These are phyloP conservation scores for Sugiyamaella paludigena DNA, from an alignment of 1,139 yeast species.

Conservation along the genomic window DNA sequence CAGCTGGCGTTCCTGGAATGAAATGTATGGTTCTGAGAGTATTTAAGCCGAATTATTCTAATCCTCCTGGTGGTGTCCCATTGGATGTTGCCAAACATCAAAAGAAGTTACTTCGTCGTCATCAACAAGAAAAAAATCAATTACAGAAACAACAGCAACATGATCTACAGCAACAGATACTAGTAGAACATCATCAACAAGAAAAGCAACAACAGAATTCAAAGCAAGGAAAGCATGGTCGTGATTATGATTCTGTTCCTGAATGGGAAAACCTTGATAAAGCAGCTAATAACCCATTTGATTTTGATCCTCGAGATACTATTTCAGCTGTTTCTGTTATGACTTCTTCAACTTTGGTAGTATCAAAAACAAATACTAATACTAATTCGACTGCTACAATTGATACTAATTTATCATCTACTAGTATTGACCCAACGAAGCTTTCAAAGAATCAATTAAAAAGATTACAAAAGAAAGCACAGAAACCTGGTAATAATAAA, in stretches of 20 bases:
- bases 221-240: background rate
- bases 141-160: background rate
- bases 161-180: too few relatives aligned
- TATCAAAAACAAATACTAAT: constrained; percentile 1
- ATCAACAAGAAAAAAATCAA: background rate
- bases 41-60: constrained; percentile 22
- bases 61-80: background rate
- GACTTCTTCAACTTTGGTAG: background rate
- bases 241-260: constrained; percentile 29
- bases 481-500: constrained; percentile 22
- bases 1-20: constrained; percentile 37
- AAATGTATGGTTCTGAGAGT: constrained; percentile 43
- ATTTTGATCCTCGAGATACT: constrained; percentile 4
- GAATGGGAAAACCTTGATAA: constrained; percentile 43
- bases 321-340: constrained; percentile 1
- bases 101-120: background rate
- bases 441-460: constrained; percentile 43
- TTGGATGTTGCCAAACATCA: background rate
- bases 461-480: constrained; percentile 36
- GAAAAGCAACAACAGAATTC: background rate
- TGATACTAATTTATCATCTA: constrained; percentile 4
- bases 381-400: background rate
- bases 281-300: constrained; percentile 19
- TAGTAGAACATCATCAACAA: background rate
- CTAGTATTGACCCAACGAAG: constrained; percentile 4